Conservation (phyloP, 2,329 filamentous ascomycete species). For the Fusarium temperatum region DNA sequence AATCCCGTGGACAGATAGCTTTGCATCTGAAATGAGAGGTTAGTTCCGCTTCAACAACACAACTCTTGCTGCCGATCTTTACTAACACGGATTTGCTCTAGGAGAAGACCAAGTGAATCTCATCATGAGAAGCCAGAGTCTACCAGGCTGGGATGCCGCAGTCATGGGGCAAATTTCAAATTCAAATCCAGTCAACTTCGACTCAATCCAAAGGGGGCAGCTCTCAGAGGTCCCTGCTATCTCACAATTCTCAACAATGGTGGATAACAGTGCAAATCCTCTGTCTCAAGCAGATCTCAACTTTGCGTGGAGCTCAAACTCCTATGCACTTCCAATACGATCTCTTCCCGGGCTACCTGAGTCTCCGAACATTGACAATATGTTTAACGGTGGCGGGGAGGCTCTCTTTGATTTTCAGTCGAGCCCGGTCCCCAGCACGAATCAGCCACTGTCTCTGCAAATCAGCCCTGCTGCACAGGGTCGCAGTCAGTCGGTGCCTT, state of each 20-base stretch:
- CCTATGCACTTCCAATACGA: not conserved
- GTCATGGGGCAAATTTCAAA: not conserved
- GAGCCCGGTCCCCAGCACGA: not conserved
- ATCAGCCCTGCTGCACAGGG: not conserved
- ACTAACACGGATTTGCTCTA: not conserved
- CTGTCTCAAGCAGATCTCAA: not conserved
- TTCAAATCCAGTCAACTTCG: not conserved
- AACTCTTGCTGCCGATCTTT: accelerated
- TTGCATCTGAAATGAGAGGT: not conserved
- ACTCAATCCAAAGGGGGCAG: not conserved
- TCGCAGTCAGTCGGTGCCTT: not conserved
- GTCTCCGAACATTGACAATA: accelerated
- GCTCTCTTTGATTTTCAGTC: not conserved
- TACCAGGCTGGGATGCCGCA: not conserved
- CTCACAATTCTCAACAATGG: not conserved
- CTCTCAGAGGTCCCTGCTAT: not conserved
- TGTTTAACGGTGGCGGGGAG: not conserved
- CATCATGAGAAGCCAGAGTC: not conserved
- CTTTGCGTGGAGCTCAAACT: not conserved
- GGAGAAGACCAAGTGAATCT: not conserved
- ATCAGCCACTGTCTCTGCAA: not conserved
- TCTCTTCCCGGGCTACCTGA: not conserved
- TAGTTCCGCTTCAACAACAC: accelerated
- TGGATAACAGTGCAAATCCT: not conserved
- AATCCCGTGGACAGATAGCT: not conserved